Evolutionary conservation across 306 rosid genomes (phyloP), one percentile per base, ranked within the genome.

Genomic region (Vigna mungo): DNA sequence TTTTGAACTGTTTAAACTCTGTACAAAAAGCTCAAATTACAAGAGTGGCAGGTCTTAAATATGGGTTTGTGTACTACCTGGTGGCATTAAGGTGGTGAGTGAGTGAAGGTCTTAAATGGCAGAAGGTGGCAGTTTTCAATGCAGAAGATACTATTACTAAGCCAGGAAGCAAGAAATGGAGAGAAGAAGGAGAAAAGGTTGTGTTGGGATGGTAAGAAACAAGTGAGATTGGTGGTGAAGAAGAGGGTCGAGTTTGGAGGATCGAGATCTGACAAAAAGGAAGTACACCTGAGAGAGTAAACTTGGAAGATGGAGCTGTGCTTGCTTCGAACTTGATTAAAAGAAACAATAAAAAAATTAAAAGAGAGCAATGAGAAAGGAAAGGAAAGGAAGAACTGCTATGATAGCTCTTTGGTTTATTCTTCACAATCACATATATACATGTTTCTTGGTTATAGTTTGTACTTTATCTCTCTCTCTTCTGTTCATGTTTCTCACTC

Each of bases 221-320:
- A 58, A 59, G 65, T 60, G 67, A 25, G 9, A 9, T 25, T 14
- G 43, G 36, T 39, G 43, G 48, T 39, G 8, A 0, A 4, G 79
- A 36, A 36, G 41, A 41, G 23, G 53, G 65, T 77, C 47, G 25
- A 51, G 71, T 36, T 72, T 69, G 8, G 85, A 78, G 77, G 75
- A 54, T 23, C 63, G 75, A 82, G 85, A 71, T 90, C 89, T 81
- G 87, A 88, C 86, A 86, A 75, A 54, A 86, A 66, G 75, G 63
- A 9, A 74, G 70, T 62, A 61, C 49, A 74, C 73, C 77, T 71
- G 72, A 81, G 77, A 34, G 74, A 76, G 71, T 51, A 32, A 66
- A 73, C 36, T 74, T 52, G 76, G 17, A 63, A 68, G 43, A 13
- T 20, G 74, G 65, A 65, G 58, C 20, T 41, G 53, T 54, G 66